phyloP scores from a whole-genome alignment of 768 basidiomycete species.

The Hericium coralloides region DNA sequence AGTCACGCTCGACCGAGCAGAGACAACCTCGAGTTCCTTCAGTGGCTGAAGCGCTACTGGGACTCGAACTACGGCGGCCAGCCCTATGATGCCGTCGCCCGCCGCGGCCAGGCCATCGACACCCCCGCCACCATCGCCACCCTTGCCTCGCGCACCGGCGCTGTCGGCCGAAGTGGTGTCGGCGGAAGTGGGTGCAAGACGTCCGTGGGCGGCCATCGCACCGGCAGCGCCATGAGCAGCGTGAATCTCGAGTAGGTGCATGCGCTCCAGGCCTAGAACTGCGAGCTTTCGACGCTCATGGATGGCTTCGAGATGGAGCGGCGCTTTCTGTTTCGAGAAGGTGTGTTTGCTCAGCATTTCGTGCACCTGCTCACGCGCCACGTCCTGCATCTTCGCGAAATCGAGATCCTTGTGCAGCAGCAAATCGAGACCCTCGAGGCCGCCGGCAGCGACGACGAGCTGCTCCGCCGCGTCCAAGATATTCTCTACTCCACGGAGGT shows the following conservation, averaged over 20 bases:
- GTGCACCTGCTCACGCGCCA: no score
- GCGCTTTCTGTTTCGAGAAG: slow-evolving; percentile 98
- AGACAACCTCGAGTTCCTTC: slow-evolving; percentile 97
- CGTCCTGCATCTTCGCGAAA: slow-evolving; percentile 70
- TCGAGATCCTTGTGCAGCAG: slow-evolving; percentile 88
- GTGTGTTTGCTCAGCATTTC: no score
- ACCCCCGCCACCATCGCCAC: slow-evolving; percentile 75
- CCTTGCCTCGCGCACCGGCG: slow-evolving; percentile 39
- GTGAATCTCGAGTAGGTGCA: slow-evolving; percentile 59
- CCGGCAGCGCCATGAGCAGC: slow-evolving; percentile 46
- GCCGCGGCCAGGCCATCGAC: slow-evolving; percentile 71
- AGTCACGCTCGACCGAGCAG: slow-evolving; percentile 27
- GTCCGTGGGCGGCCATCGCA: slow-evolving; percentile 57
- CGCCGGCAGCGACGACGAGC: slow-evolving; percentile 46
- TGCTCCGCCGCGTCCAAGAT: slow-evolving; percentile 75
- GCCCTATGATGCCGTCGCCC: slow-evolving; percentile 75
- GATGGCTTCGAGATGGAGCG: slow-evolving; percentile 95
- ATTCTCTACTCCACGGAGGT: slow-evolving; percentile 96
- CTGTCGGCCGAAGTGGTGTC: slow-evolving; percentile 23
- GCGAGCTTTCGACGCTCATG: slow-evolving; percentile 72
- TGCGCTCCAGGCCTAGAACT: slow-evolving; percentile 64
- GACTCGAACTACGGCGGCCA: slow-evolving; percentile 85
- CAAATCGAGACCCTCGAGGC: slow-evolving; percentile 56
- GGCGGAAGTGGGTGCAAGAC: slow-evolving; percentile 54
- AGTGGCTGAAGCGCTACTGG: slow-evolving; percentile 97